Conservation (phyloP, 2,329 filamentous ascomycete genomes). For the Colletotrichum simmondsii region DNA sequence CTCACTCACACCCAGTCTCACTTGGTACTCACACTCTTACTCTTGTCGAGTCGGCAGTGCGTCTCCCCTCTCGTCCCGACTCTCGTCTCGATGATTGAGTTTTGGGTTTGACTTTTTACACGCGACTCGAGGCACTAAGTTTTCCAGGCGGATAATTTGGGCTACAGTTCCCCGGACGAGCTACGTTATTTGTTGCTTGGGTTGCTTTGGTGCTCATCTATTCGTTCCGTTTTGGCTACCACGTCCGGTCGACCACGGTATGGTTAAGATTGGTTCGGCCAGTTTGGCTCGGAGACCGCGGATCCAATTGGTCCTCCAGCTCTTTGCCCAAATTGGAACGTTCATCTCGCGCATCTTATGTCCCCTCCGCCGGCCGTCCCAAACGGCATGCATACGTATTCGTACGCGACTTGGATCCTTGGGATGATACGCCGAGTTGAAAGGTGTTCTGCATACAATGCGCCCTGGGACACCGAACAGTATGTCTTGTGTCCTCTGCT, state of each 20-base stretch:
- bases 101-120: not conserved
- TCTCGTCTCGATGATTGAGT: not conserved
- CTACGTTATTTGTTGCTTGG: not conserved
- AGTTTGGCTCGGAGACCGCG: too few relatives aligned
- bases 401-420: too few relatives aligned
- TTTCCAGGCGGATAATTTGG: not conserved
- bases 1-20: not conserved
- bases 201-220: not conserved
- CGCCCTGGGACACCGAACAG: not conserved
- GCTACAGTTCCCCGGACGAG: not conserved
- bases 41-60: not conserved
- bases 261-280: too few relatives aligned
- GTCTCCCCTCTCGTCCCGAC: not conserved
- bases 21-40: too few relatives aligned
- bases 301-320: too few relatives aligned
- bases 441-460: not conserved
- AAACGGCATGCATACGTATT: too few relatives aligned
- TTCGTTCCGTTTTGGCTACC: not conserved
- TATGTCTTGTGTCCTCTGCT: not conserved
- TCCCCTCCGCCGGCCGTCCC: too few relatives aligned
- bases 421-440: too few relatives aligned
- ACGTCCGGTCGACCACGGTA: not conserved
- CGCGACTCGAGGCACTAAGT: constrained; percentile 1
- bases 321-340: too few relatives aligned
- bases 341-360: too few relatives aligned